Evolutionary conservation across 345 rosid species (phyloP).

Genomic region (Ceriops decandra): DNA sequence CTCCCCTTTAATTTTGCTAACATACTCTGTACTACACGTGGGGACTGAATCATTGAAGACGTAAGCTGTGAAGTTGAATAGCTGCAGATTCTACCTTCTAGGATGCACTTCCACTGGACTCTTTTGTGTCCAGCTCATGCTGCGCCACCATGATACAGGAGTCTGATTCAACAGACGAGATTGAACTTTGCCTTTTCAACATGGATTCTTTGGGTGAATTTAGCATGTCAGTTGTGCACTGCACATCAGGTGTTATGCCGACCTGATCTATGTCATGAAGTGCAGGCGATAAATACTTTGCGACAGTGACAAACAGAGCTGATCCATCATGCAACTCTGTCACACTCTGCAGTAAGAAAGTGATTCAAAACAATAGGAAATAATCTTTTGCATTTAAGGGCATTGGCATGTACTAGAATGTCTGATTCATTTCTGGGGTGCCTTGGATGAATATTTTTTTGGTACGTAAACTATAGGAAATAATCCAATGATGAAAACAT

Average conservation of each 20-base stretch:
- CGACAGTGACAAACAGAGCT: slow-evolving; percentile 83
- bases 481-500: too few relatives aligned
- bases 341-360: slow-evolving; percentile 50
- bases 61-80: not conserved
- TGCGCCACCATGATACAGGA: slow-evolving; percentile 89
- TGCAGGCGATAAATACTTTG: slow-evolving; percentile 86
- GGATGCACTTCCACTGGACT: slow-evolving; percentile 61
- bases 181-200: slow-evolving; percentile 39
- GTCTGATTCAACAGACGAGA: slow-evolving; percentile 74
- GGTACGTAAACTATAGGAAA: too few relatives aligned
- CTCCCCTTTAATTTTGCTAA: too few relatives aligned
- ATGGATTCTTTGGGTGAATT: slow-evolving; percentile 45
- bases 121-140: slow-evolving; percentile 67
- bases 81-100: slow-evolving; percentile 25
- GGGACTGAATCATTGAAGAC: too few relatives aligned
- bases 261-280: slow-evolving; percentile 82
- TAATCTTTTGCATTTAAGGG: not conserved
- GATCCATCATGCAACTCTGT: slow-evolving; percentile 87
- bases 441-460: too few relatives aligned
- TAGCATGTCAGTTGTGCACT: slow-evolving; percentile 71
- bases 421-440: too few relatives aligned
- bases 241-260: slow-evolving; percentile 79
- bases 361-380: not conserved
- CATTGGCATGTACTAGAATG: too few relatives aligned
- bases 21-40: too few relatives aligned